Percentiles rank a stretch among this genome's conserved stretches.
Conservation (phyloP, 1,284 basidiomycete species). For the Grifola frondosa region DNA sequence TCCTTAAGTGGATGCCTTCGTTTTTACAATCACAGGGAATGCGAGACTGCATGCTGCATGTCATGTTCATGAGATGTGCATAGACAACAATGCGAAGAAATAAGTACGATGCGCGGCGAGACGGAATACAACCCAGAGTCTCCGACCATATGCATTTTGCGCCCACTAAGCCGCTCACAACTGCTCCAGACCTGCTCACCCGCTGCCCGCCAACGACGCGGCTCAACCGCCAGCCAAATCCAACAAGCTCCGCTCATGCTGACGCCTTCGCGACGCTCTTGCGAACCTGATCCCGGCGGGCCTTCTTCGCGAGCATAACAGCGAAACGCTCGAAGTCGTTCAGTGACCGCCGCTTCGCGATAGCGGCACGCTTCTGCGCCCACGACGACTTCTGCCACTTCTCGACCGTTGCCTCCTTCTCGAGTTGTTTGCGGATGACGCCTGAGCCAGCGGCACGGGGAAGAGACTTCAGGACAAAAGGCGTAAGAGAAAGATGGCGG, state of each 20-base stretch:
- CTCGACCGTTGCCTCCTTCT: constrained; percentile 74
- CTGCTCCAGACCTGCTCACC: too few species aligned
- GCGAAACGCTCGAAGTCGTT: constrained; percentile 91
- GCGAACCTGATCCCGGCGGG: constrained; percentile 66
- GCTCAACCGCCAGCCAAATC: too few species aligned
- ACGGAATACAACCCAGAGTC: constrained; percentile 1
- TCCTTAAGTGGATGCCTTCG: too few species aligned
- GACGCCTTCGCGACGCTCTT: constrained; percentile 47
- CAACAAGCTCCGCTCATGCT: too few species aligned
- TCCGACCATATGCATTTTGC: too few species aligned
- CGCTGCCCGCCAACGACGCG: too few species aligned
- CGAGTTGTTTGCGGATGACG: constrained; percentile 83
- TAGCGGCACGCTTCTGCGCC: constrained; percentile 88
- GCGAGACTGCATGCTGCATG: constrained; percentile 12
- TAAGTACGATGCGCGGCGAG: constrained; percentile 1
- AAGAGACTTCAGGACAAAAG: constrained; percentile 80
- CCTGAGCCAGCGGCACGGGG: constrained; percentile 87
- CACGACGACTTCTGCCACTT: constrained; percentile 87
- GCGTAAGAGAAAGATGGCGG: constrained; percentile 92
- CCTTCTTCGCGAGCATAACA: constrained; percentile 77
- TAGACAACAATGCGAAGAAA: constrained; percentile 13
- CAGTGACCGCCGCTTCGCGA: constrained; percentile 73
- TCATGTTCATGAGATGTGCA: constrained; percentile 14
- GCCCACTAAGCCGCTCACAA: too few species aligned
- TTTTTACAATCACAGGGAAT: too few species aligned